phyloP scores from a whole-genome alignment of 257 asterid species.

The Cordia subcordata region DNA sequence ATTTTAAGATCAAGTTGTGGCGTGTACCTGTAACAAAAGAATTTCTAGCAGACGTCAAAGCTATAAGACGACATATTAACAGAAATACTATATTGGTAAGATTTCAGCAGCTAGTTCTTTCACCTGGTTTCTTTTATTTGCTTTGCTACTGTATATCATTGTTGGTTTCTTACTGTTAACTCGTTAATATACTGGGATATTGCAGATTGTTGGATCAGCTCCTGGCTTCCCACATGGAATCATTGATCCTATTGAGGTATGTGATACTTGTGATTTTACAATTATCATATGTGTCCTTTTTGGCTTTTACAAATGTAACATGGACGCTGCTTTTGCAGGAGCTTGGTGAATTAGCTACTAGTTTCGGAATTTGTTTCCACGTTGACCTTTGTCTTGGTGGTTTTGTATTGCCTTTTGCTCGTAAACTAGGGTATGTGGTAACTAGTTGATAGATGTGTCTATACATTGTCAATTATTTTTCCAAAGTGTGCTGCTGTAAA shows the following conservation, averaged over 20 bases:
- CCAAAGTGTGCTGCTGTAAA: too few relatives aligned
- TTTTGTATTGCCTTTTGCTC: slow-evolving; percentile 96
- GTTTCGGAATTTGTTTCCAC: slow-evolving; percentile 69
- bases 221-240: slow-evolving; percentile 99
- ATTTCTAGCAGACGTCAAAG: slow-evolving; percentile 79
- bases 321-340: slow-evolving; percentile 47
- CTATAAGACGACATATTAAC: slow-evolving; percentile 62
- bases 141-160: neutral
- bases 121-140: neutral
- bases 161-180: slow-evolving; percentile 4
- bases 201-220: slow-evolving; percentile 97
- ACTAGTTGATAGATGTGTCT: neutral
- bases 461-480: too few relatives aligned
- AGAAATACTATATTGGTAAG: slow-evolving; percentile 82
- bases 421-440: slow-evolving; percentile 78
- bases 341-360: slow-evolving; percentile 80
- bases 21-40: slow-evolving; percentile 82
- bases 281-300: slow-evolving; percentile 11
- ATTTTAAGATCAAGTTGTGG: slow-evolving; percentile 91
- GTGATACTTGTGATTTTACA: slow-evolving; percentile 15
- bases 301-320: slow-evolving; percentile 13
- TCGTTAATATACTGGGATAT: slow-evolving; percentile 7
- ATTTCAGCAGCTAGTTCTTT: neutral
- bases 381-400: slow-evolving; percentile 99
- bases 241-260: slow-evolving; percentile 95